Conservation (phyloP, 768 basidiomycete species). For the Mycena polygramma region DNA sequence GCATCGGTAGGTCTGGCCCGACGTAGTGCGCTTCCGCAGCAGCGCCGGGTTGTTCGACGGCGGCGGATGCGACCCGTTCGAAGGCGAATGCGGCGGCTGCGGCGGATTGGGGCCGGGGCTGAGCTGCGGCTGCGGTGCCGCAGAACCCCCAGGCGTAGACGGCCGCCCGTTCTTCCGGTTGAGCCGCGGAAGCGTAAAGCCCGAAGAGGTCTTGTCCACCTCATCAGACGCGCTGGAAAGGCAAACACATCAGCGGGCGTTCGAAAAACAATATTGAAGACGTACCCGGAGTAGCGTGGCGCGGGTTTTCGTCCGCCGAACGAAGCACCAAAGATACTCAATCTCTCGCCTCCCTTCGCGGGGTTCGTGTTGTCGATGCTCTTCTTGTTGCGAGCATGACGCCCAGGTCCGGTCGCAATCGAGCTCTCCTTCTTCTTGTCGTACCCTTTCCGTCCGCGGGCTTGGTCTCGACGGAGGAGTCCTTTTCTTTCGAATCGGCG, state of each 20-base stretch:
- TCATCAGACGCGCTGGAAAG: conserved; percentile 51
- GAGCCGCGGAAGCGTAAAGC: conserved; percentile 65
- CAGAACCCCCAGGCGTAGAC: conserved; percentile 27
- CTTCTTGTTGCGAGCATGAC: conserved; percentile 63
- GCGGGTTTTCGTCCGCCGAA: conserved; percentile 85
- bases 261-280: conserved; percentile 30
- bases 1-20: conserved; percentile 42
- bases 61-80: conserved; percentile 1
- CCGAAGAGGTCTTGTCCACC: conserved; percentile 58
- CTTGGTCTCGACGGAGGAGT: conserved; percentile 26
- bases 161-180: conserved; percentile 45
- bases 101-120: not conserved
- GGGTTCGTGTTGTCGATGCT: conserved; percentile 57
- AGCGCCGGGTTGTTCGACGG: conserved; percentile 45
- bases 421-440: conserved; percentile 46
- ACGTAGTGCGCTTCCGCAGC: conserved; percentile 71
- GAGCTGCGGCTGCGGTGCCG: conserved; percentile 9
- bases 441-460: conserved; percentile 33
- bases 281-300: conserved; percentile 77
- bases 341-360: conserved; percentile 65
- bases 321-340: conserved; percentile 85
- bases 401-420: conserved; percentile 38
- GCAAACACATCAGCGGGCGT: conserved; percentile 1
- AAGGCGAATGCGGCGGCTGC: not conserved
- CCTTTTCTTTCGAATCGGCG: conserved; percentile 33